Evolutionary conservation across 345 rosid species (phyloP), one percentile per base, ranked within the genome.

Genomic region (Gossypium sturtianum): DNA sequence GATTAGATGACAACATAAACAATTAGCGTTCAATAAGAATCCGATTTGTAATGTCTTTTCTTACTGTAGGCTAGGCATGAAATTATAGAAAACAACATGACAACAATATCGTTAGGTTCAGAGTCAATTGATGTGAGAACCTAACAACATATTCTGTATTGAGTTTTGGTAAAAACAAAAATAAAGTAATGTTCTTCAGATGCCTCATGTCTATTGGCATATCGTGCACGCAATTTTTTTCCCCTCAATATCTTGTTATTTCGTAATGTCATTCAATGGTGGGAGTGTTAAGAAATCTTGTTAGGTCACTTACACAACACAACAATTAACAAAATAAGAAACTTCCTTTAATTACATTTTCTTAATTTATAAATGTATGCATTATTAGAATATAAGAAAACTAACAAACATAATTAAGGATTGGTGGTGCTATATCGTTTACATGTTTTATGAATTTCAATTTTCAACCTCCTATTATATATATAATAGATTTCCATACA

Each of bases 61-160:
- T 34, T 34, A 34, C 7, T 4, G 13, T 9, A 12, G 5, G 34
- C 7, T 2, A 60, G 9, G 41, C 65, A 11, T 27, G 27, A 60
- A 60, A 3, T 25, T 11, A 60, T 2, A 60, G 41, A 61, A 61
- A 27, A 12, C 38, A 63, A 59, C 38, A 4, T 59, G 63, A 12
- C 38, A 66, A 11, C 29, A 12, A 45, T 2, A 12, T 66, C 3
- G n/a, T 20, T 66, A 66, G n/a, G 70, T 20, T 66, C n/a, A 66
- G 47, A 44, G 54, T 66, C 19, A 22, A 22, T 66, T 66, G 53
- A 66, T 66, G 71, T 66, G 71, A 66, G 10, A 43, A 65, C 23
- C 22, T 65, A 65, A 41, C 68, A 17, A 17, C 20, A n/a, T 59
- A 12, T 66, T 12, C 17, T 6, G 10, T 12, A 34, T 34, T 5